A percentile compares a stretch with the other conserved stretches of the same genome.
Evolutionary conservation across 2,329 filamentous ascomycete genomes (phyloP).

Genomic region (Lecanosticta acicola): DNA sequence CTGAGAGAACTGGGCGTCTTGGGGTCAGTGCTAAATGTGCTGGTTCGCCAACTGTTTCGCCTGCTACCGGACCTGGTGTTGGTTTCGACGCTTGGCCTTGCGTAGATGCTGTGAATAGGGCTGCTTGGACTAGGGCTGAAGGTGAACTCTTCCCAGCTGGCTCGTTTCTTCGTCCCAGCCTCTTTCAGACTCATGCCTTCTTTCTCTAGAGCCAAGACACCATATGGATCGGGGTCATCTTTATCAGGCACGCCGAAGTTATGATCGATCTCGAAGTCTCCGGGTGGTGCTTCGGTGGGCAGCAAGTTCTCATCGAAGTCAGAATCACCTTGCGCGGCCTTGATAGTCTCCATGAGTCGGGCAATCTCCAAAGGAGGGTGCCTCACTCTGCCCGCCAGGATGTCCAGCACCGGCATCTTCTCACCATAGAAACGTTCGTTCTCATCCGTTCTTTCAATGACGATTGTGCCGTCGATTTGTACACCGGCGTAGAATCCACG

Average conservation of each 20-base stretch:
- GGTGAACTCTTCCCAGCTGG: slow-evolving; percentile 74
- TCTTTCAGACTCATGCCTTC: slow-evolving; percentile 85
- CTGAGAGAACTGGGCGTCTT: slow-evolving; percentile 29
- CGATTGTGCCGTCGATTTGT: slow-evolving; percentile 78
- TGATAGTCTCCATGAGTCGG: slow-evolving; percentile 73
- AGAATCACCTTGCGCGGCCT: slow-evolving; percentile 75
- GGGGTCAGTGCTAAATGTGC: slow-evolving; percentile 19
- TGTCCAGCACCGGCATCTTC: slow-evolving; percentile 56
- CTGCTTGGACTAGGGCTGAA: slow-evolving; percentile 72
- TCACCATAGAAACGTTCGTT: slow-evolving; percentile 81
- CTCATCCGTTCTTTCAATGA: slow-evolving; percentile 81
- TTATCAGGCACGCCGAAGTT: slow-evolving; percentile 71
- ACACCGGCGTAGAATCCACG: slow-evolving; percentile 83
- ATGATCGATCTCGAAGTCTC: slow-evolving; percentile 59
- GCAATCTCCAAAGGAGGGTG: slow-evolving; percentile 52
- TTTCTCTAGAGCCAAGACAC: slow-evolving; percentile 83
- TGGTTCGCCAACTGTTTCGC: slow-evolving; percentile 59
- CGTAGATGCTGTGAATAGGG: slow-evolving; percentile 57
- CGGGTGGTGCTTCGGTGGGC: slow-evolving; percentile 65
- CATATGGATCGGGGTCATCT: slow-evolving; percentile 86
- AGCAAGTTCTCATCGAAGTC: slow-evolving; percentile 67
- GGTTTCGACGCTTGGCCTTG: slow-evolving; percentile 55
- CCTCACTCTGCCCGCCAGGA: slow-evolving; percentile 56
- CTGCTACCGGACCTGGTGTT: slow-evolving; percentile 28
- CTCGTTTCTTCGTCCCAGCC: slow-evolving; percentile 70